Conservation (phyloP, 176 grass and related monocot genomes). For the Avena sativa region DNA sequence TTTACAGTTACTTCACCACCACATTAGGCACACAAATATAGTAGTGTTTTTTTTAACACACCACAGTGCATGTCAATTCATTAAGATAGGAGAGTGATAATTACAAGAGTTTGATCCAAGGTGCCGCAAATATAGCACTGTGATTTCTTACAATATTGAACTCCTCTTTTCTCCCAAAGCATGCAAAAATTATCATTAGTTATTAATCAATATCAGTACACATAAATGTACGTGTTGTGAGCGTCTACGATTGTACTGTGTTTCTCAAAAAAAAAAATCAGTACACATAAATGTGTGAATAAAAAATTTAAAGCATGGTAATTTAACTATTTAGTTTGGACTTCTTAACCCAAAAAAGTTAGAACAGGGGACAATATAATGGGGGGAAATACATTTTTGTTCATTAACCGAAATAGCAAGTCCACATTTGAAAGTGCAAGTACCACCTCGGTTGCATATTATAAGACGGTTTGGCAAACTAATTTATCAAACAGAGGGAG, state of each 20-base stretch:
- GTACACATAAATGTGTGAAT: neutral
- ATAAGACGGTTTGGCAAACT: too few species aligned
- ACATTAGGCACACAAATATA: neutral
- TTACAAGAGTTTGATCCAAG: neutral
- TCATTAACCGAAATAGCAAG: slow-evolving; percentile 1
- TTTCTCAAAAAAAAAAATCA: neutral
- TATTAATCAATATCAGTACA: slow-evolving; percentile 15
- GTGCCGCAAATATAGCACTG: neutral
- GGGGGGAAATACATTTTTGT: neutral
- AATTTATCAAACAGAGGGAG: too few species aligned
- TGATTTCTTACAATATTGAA: neutral
- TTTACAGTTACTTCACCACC: neutral
- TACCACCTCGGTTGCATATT: too few species aligned
- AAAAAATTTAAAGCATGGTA: neutral
- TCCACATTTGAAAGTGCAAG: neutral
- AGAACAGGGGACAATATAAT: neutral
- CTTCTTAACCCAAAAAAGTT: neutral
- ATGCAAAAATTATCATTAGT: neutral
- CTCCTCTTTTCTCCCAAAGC: neutral
- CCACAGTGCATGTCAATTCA: neutral
- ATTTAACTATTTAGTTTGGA: neutral
- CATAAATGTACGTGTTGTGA: neutral
- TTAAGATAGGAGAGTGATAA: neutral
- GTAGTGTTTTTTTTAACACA: neutral
- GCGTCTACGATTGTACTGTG: too few species aligned